Evolutionary conservation across 176 grass and related monocot genomes (phyloP).

Genomic region (Secale cereale): DNA sequence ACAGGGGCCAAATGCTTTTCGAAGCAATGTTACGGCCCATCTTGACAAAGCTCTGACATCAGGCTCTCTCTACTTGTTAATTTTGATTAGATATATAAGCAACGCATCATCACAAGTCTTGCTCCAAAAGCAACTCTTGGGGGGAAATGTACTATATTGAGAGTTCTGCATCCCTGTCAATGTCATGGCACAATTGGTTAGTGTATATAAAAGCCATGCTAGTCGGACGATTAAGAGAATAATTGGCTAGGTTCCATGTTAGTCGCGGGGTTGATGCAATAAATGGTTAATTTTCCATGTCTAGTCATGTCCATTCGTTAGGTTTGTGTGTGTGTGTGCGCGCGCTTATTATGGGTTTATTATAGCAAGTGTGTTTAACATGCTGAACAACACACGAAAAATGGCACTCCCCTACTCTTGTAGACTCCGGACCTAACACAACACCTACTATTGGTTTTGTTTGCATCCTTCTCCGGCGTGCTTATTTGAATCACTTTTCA

Average conservation of each 20-base stretch:
- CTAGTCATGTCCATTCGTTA: conserved; percentile 35
- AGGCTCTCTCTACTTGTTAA: conserved; percentile 22
- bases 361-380: conserved; percentile 22
- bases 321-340: too few relatives aligned
- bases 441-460: conserved; percentile 16
- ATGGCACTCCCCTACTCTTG: conserved; percentile 18
- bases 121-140: conserved; percentile 14
- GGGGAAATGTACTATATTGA: conserved; percentile 6
- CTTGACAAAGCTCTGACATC: conserved; percentile 30
- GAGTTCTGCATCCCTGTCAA: conserved; percentile 29
- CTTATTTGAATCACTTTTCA: conserved; percentile 2
- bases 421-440: conserved; percentile 38
- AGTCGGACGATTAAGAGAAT: neutral
- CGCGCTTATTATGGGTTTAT: neutral
- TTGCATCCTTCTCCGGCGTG: conserved; percentile 11
- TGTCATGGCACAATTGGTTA: conserved; percentile 32
- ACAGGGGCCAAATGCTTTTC: conserved; percentile 29
- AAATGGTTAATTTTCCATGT: neutral
- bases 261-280: neutral
- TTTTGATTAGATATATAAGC: conserved; percentile 30
- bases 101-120: conserved; percentile 8
- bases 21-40: conserved; percentile 1
- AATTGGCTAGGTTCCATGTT: neutral
- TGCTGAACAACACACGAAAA: conserved; percentile 22
- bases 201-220: neutral